Conservation (phyloP, 2,329 filamentous ascomycete species). For the Blastomyces silverae region DNA sequence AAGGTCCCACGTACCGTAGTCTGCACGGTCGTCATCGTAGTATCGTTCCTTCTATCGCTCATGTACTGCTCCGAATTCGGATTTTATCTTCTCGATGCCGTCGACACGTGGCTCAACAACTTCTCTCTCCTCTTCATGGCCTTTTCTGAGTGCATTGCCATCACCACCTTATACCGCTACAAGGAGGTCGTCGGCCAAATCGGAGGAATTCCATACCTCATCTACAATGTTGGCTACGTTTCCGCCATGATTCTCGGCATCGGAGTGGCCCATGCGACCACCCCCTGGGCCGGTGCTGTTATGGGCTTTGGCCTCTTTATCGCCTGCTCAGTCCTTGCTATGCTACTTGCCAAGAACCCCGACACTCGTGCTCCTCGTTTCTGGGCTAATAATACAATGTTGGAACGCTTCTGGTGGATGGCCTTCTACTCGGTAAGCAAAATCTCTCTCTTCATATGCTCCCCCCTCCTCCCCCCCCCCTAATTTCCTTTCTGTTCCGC, state of each 20-base stretch:
- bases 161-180: slow-evolving; percentile 50
- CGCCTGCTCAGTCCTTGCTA: neutral
- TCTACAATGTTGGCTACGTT: slow-evolving; percentile 49
- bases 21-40: neutral
- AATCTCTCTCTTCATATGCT: neutral
- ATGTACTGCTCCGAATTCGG: slow-evolving; percentile 52
- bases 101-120: slow-evolving; percentile 51
- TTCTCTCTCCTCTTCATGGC: slow-evolving; percentile 51
- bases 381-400: neutral
- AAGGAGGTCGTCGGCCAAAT: slow-evolving; percentile 46
- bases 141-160: slow-evolving; percentile 46
- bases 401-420: neutral
- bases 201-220: slow-evolving; percentile 39
- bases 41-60: slow-evolving; percentile 39
- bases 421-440: neutral
- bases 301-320: neutral
- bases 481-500: neutral
- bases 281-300: neutral
- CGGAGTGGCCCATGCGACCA: slow-evolving; percentile 38
- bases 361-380: neutral
- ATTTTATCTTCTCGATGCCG: slow-evolving; percentile 47
- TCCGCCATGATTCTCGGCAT: slow-evolving; percentile 45
- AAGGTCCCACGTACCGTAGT: slow-evolving; percentile 38
- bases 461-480: neutral
- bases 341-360: neutral